These are phyloP conservation scores for Aspergillus nidulans DNA, from an alignment of 495 filamentous ascomycete genomes.

Conservation along the genomic window DNA sequence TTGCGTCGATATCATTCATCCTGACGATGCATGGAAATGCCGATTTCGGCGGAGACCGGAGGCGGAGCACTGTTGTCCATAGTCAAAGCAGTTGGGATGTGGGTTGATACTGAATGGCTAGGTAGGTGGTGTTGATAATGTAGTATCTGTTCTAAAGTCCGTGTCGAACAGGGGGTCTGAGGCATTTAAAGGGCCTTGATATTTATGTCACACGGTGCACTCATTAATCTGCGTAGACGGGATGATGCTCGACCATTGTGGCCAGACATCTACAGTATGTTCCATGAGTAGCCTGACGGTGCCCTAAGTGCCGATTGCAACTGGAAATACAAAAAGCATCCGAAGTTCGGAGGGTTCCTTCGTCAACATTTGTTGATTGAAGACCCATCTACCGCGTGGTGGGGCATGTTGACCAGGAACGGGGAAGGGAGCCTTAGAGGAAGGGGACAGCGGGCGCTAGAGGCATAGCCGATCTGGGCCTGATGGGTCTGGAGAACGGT, in stretches of 20 bases:
- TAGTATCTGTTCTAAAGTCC: not conserved
- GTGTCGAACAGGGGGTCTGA: not conserved
- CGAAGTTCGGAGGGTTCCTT: not conserved
- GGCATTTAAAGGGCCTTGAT: not conserved
- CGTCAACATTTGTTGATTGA: not conserved
- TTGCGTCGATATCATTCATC: not conserved
- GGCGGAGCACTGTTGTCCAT: conserved; percentile 4
- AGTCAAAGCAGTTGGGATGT: not conserved
- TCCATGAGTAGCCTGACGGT: not conserved
- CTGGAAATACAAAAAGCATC: not conserved
- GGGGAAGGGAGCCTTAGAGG: too few species aligned
- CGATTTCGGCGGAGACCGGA: not conserved
- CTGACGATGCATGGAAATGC: not conserved
- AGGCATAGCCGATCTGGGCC: not conserved
- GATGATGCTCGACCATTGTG: not conserved
- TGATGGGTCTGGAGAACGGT: not conserved
- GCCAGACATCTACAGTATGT: not conserved
- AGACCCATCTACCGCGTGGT: not conserved
- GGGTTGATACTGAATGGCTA: not conserved
- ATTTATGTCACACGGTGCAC: not conserved
- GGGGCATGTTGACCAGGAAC: not conserved
- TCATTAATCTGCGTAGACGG: not conserved
- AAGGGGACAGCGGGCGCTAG: not conserved
- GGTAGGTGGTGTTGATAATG: not conserved
- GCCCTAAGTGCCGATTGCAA: not conserved